Conservation (phyloP, 371 early-diverging fungal genomes). For the Choanephora cucurbitarum region DNA sequence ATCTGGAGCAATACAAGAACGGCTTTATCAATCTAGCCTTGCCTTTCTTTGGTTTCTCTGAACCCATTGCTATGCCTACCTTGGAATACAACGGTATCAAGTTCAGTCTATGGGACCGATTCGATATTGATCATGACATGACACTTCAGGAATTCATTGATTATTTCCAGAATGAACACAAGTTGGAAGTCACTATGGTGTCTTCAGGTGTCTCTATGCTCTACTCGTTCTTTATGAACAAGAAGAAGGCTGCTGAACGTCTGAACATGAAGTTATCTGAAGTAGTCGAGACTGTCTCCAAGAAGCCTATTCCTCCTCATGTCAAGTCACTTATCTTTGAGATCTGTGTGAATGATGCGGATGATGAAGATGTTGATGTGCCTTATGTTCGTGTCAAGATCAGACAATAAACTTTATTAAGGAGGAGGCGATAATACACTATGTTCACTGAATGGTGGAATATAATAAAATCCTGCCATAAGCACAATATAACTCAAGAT, state of each 20-base stretch:
- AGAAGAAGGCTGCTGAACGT: slow-evolving; percentile 87
- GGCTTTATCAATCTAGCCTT: slow-evolving; percentile 98
- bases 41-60: slow-evolving; percentile 99
- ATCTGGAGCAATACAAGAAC: slow-evolving; percentile 97
- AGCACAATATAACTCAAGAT: slow-evolving; percentile 82
- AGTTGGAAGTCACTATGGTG: slow-evolving; percentile 94
- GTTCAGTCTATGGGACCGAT: slow-evolving; percentile 97
- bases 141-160: slow-evolving; percentile 92
- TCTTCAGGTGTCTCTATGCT: slow-evolving; percentile 94
- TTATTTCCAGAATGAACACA: slow-evolving; percentile 80
- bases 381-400: slow-evolving; percentile 50
- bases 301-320: slow-evolving; percentile 87
- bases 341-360: slow-evolving; percentile 83
- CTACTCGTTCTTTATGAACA: slow-evolving; percentile 87
- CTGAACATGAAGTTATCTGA: slow-evolving; percentile 73
- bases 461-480: slow-evolving; percentile 77
- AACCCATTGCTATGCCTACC: slow-evolving; percentile 92
- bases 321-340: slow-evolving; percentile 85
- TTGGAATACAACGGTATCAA: slow-evolving; percentile 83
- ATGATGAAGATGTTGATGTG: slow-evolving; percentile 91
- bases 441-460: slow-evolving; percentile 48
- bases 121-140: slow-evolving; percentile 86
- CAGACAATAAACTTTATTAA: slow-evolving; percentile 27
- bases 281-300: slow-evolving; percentile 80
- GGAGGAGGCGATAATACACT: slow-evolving; percentile 11